phyloP scores from a whole-genome alignment of 495 filamentous ascomycete genomes.

The Extremus antarcticus region DNA sequence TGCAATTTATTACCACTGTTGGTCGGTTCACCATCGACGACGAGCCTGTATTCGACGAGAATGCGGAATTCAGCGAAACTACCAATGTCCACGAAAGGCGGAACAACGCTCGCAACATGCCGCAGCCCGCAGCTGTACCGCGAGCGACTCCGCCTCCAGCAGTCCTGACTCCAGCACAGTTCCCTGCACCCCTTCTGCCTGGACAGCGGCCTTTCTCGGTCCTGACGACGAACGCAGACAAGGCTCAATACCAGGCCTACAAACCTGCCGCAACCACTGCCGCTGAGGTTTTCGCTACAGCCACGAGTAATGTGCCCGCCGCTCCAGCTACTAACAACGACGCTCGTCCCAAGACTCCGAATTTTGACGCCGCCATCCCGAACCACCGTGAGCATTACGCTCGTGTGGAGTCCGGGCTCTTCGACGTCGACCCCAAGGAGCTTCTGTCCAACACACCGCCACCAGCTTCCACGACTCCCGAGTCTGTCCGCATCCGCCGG shows the following conservation, averaged over 20 bases:
- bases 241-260: neutral
- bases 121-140: neutral
- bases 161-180: neutral
- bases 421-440: neutral
- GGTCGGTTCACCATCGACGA: neutral
- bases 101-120: neutral
- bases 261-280: neutral
- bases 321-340: neutral
- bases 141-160: neutral
- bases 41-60: neutral
- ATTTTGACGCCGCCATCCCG: neutral
- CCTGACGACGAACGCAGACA: neutral
- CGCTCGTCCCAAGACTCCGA: neutral
- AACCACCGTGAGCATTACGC: slow-evolving; percentile 6
- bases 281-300: neutral
- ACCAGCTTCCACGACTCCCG: neutral
- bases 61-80: neutral
- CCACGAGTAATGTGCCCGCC: neutral
- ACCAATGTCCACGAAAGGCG: neutral
- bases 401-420: slow-evolving; percentile 10
- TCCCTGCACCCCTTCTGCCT: neutral
- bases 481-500: neutral
- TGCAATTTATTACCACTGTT: neutral
- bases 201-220: neutral
- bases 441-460: neutral